Base-by-base conservation (phyloP, 2,329 filamentous ascomycete genomes). In the Didymellaceae sp. region DNA sequence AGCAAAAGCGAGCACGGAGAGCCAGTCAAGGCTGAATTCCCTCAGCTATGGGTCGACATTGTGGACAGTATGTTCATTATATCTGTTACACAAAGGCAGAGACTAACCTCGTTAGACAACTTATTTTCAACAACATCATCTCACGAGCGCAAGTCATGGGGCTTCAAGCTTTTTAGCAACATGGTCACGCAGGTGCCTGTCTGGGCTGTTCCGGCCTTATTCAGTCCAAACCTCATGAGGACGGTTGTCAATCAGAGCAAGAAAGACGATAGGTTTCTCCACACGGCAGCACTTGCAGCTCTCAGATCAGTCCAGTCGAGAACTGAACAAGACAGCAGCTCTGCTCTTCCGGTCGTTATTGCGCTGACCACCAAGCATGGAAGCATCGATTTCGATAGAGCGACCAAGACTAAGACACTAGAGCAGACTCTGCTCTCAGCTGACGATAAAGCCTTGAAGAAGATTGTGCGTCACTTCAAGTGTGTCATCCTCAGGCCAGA, bases 81-180 rank as follows among this genome's bases (percentile, higher is more conserved):
- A n/a, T 22, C 11, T 2, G 8, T 17, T 16, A 11, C 30, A 17
- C 18, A 9, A 4, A 14, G 39, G 24, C 11, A 7, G 33, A 33
- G 42, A 37, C 37, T 63, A n/a, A 61, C 30, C 24, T 45, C 2
- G 35, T 0, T 56, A 93, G 89, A 93, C 68, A 88, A 89, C 7
- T 80, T 97, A 3, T 97, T 97, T 69, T 87, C 90, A 5, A 84
- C 87, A 48, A 85, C 83, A 9, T 88, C 92, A 6, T 95, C 91
- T 1, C 86, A 92, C 33, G 90, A 92, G 61, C 88, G 95, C 47
- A 97, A 97, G 73, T 91, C 90, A 65, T 91, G 91, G 73, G 94
- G 94, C 0, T 93, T 97, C 74, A 85, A 92, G 64, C 82, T 97
- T 2, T 90, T 97, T 65, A 86, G 88, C 62, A 90, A 88, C 65